Evolutionary conservation across 768 basidiomycete genomes (phyloP).

Genomic region (Coprinellus aureogranulatus): DNA sequence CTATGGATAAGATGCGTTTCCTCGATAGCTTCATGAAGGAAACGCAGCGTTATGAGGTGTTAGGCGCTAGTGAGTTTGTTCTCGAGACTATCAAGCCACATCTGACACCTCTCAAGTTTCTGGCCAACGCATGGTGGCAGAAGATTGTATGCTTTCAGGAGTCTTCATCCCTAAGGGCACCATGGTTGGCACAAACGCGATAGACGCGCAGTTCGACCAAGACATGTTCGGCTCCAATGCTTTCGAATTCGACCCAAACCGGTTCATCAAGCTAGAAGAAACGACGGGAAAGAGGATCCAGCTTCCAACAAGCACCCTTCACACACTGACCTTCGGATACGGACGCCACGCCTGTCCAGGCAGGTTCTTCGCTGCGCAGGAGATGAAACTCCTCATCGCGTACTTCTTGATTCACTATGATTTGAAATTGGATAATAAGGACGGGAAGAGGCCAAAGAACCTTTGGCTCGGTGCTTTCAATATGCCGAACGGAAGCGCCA

Average conservation of each 20-base stretch:
- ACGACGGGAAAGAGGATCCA: conserved; percentile 19
- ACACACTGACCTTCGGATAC: conserved; percentile 34
- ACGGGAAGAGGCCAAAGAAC: conserved; percentile 9
- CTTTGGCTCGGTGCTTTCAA: conserved; percentile 9
- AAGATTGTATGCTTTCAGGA: conserved; percentile 44
- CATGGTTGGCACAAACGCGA: conserved; percentile 26
- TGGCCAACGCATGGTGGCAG: conserved; percentile 30
- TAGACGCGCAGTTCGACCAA: conserved; percentile 28
- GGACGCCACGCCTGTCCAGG: conserved; percentile 33
- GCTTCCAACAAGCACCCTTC: conserved; percentile 24
- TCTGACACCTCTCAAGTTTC: conserved; percentile 9
- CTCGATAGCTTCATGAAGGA: conserved; percentile 16
- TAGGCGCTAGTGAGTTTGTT: conserved; percentile 6
- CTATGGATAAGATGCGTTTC: conserved; percentile 10
- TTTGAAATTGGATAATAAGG: conserved; percentile 10
- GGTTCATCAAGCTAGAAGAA: conserved; percentile 32
- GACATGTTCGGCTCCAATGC: conserved; percentile 31
- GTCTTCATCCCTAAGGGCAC: conserved; percentile 38
- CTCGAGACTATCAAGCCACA: background rate
- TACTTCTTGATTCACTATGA: conserved; percentile 12
- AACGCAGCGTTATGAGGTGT: conserved; percentile 10
- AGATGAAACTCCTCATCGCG: conserved; percentile 14
- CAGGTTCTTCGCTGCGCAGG: conserved; percentile 15
- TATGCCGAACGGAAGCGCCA: conserved; percentile 9
- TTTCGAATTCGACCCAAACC: conserved; percentile 38